These are phyloP conservation scores for Ogataea siamensis DNA, from an alignment of 805 yeast species.

Conservation along the genomic window DNA sequence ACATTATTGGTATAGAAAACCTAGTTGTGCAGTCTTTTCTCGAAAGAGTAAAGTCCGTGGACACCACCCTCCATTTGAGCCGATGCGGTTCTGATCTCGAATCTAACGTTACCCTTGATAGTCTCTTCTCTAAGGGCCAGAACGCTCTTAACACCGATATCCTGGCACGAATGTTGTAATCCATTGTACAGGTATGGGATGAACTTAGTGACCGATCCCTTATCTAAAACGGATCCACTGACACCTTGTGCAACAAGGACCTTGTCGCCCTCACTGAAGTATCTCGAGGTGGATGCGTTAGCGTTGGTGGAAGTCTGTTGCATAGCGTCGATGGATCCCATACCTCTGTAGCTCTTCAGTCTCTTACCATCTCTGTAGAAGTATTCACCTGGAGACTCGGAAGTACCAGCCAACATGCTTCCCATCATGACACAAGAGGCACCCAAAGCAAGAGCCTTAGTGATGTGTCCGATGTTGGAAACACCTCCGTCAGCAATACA, in stretches of 20 bases:
- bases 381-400: conserved; percentile 98
- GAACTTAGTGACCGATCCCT: conserved; percentile 92
- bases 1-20: conserved; percentile 1
- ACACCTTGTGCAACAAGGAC: conserved; percentile 99
- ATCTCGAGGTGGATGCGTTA: conserved; percentile 97
- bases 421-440: conserved; percentile 99
- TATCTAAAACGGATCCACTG: conserved; percentile 93
- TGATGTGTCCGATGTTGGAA: conserved; percentile 96
- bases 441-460: conserved; percentile 95
- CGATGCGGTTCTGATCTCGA: conserved; percentile 97
- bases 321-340: conserved; percentile 99
- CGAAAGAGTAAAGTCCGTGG: conserved; percentile 92
- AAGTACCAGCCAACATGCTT: conserved; percentile 96
- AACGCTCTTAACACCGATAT: conserved; percentile 81
- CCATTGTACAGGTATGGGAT: conserved; percentile 93
- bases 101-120: conserved; percentile 71
- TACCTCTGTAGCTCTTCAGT: conserved; percentile 96
- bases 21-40: conserved; percentile 92
- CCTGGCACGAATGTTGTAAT: conserved; percentile 98
- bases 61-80: conserved; percentile 99
- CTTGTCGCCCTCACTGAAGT: conserved; percentile 92
- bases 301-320: conserved; percentile 83
- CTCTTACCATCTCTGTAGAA: conserved; percentile 98
- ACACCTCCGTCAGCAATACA: conserved; percentile 99
- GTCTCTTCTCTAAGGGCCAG: conserved; percentile 62